Evolutionary conservation across 2,329 filamentous ascomycete species (phyloP).

Genomic region (Pseudogymnoascus verrucosus): DNA sequence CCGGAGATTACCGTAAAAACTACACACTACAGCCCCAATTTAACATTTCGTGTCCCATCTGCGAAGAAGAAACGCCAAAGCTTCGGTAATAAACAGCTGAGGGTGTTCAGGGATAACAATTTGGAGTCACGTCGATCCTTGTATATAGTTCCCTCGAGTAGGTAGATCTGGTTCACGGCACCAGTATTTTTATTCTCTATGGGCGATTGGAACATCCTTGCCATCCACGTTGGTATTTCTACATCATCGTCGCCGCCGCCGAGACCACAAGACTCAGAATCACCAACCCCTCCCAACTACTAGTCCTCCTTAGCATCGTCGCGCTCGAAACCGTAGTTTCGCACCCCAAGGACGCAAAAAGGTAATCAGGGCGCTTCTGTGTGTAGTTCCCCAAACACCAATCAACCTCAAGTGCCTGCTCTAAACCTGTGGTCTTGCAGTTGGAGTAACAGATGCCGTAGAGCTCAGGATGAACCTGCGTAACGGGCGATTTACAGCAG

Average conservation of each 20-base stretch:
- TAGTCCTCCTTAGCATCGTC: too few relatives aligned
- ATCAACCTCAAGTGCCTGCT: not conserved
- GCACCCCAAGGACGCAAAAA: not conserved
- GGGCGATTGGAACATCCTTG: not conserved
- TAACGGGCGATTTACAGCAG: not conserved
- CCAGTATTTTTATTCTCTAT: not conserved
- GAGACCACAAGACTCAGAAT: too few relatives aligned
- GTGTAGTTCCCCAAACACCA: not conserved
- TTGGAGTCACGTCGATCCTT: not conserved
- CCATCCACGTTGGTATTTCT: too few relatives aligned
- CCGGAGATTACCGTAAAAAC: not conserved
- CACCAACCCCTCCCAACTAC: too few relatives aligned
- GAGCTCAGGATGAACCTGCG: not conserved
- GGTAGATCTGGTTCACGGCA: not conserved
- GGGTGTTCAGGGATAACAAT: not conserved
- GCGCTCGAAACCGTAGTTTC: not conserved
- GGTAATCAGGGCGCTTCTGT: not conserved
- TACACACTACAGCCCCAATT: not conserved
- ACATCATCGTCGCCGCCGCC: too few relatives aligned
- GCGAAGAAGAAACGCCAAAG: not conserved
- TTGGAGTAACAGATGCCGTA: not conserved
- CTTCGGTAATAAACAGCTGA: not conserved
- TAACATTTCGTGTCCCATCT: not conserved
- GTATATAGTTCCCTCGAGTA: not conserved
- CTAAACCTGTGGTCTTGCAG: not conserved